A percentile compares a stretch with the other conserved stretches of the same genome.
phyloP scores from a whole-genome alignment of 805 yeast genomes.

The Wickerhamiella shivajii region DNA sequence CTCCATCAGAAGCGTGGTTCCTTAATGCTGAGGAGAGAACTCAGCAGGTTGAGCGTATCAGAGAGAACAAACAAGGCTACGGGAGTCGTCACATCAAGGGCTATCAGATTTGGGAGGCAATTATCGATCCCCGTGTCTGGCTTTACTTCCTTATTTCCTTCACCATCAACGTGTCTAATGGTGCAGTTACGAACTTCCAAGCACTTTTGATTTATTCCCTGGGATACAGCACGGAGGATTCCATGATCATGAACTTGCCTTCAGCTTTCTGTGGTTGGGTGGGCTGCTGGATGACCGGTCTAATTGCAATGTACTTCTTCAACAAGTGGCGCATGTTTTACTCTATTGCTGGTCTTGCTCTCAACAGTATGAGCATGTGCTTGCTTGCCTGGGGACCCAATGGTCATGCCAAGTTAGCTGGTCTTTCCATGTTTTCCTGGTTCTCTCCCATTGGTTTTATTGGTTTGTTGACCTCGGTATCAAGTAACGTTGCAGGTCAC shows the following conservation, averaged over 20 bases:
- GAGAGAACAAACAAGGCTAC: constrained; percentile 40
- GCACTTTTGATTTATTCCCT: constrained; percentile 30
- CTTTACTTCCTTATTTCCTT: constrained; percentile 30
- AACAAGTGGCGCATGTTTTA: constrained; percentile 11
- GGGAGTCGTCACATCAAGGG: constrained; percentile 38
- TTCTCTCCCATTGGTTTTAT: constrained; percentile 19
- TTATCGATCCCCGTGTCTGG: constrained; percentile 37
- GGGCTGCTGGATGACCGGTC: constrained; percentile 9
- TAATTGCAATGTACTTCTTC: constrained; percentile 11
- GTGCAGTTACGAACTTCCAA: constrained; percentile 38
- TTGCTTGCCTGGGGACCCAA: constrained; percentile 33
- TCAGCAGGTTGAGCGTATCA: constrained; percentile 36
- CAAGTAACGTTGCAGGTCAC: constrained; percentile 50
- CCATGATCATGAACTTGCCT: constrained; percentile 31
- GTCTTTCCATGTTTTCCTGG: constrained; percentile 25
- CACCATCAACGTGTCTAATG: constrained; percentile 36
- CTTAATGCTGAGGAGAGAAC: constrained; percentile 32
- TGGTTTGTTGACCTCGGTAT: constrained; percentile 9
- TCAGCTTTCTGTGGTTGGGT: constrained; percentile 30
- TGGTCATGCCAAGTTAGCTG: constrained; percentile 28
- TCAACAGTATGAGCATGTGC: constrained; percentile 31
- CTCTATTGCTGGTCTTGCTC: constrained; percentile 37
- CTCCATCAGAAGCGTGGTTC: constrained; percentile 36
- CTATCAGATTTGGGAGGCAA: constrained; percentile 38
- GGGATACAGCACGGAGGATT: constrained; percentile 17